These are phyloP conservation scores for apple (Malus domestica) DNA, from an alignment of 306 rosid genomes.

Conservation along the genomic window ASM211411v1 NC_041797.1:762501-763000, in stretches of 20 bases:
- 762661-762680: slow-evolving; percentile 90
- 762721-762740: slow-evolving; percentile 91
- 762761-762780: slow-evolving; percentile 90
- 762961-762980: slow-evolving; percentile 86
- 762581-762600: slow-evolving; percentile 88
- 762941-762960: slow-evolving; percentile 95
- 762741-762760: slow-evolving; percentile 77
- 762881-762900: slow-evolving; percentile 99
- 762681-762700: slow-evolving; percentile 91
- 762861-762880: slow-evolving; percentile 80
- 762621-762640: slow-evolving; percentile 81
- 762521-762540: slow-evolving; percentile 98
- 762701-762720: slow-evolving; percentile 85
- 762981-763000: slow-evolving; percentile 93
- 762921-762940: slow-evolving; percentile 97
- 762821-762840: slow-evolving; percentile 91
- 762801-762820: slow-evolving; percentile 93
- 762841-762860: slow-evolving; percentile 74
- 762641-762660: slow-evolving; percentile 86
- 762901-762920: slow-evolving; percentile 87
- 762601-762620: slow-evolving; percentile 86
- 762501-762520: slow-evolving; percentile 90
- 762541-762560: slow-evolving; percentile 89
- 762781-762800: slow-evolving; percentile 84
- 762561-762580: slow-evolving; percentile 86